Percentiles rank a stretch among this genome's conserved stretches.
Evolutionary conservation across 2,329 filamentous ascomycete genomes (phyloP).

Genomic region (Cytospora paraplurivora): DNA sequence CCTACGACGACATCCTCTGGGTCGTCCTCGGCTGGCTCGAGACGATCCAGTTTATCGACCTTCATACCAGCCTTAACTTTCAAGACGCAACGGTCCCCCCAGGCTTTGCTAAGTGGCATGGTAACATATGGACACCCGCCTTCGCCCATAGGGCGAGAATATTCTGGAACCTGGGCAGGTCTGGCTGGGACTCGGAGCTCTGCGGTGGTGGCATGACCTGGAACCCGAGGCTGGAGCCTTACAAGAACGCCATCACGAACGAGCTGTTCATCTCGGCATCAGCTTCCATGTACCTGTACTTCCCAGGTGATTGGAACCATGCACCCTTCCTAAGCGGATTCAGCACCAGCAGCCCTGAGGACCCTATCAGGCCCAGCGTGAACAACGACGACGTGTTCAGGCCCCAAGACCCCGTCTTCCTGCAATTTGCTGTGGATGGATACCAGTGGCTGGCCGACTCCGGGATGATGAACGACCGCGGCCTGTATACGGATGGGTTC

Average conservation of each 20-base stretch:
- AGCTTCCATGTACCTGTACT: constrained; percentile 85
- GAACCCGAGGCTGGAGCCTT: constrained; percentile 78
- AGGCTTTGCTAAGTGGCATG: constrained; percentile 64
- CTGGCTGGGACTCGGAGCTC: constrained; percentile 79
- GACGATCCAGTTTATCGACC: constrained; percentile 71
- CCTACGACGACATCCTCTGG: constrained; percentile 95
- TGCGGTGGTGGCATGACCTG: constrained; percentile 90
- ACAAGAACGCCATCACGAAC: constrained; percentile 97
- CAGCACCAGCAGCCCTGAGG: constrained; percentile 11
- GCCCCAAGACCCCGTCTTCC: constrained; percentile 62
- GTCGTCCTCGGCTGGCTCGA: constrained; percentile 92
- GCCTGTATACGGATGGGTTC: constrained; percentile 84
- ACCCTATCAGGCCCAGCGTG: constrained; percentile 11
- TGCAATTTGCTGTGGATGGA: constrained; percentile 72
- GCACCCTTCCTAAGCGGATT: constrained; percentile 59
- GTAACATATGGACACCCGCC: constrained; percentile 69
- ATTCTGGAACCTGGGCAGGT: constrained; percentile 80
- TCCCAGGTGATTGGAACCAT: constrained; percentile 75
- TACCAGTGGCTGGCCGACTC: constrained; percentile 79
- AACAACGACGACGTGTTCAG: constrained; percentile 37
- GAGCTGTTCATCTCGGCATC: constrained; percentile 85
- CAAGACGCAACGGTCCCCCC: constrained; percentile 32
- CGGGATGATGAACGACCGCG: constrained; percentile 77
- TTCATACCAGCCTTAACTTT: constrained; percentile 69
- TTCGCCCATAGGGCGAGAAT: constrained; percentile 82